Conservation (phyloP, 805 yeast species). For the Candida anglica region DNA sequence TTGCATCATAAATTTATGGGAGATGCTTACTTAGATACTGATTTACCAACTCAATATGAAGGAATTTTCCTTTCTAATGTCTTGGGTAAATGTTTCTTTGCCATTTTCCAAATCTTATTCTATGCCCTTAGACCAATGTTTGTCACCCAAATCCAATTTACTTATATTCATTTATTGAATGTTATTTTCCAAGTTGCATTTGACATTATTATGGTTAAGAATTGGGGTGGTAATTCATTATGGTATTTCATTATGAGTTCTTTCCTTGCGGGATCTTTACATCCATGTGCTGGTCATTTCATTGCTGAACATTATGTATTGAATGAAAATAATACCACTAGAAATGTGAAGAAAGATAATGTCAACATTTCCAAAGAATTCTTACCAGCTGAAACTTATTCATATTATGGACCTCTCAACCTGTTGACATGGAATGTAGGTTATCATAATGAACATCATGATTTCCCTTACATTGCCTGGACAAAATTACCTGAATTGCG, state of each 20-base stretch:
- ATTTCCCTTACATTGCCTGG: slow-evolving; percentile 94
- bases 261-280: slow-evolving; percentile 85
- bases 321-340: slow-evolving; percentile 47
- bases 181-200: slow-evolving; percentile 54
- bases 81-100: slow-evolving; percentile 85
- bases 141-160: slow-evolving; percentile 69
- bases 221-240: slow-evolving; percentile 63
- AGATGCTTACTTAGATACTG: slow-evolving; percentile 79
- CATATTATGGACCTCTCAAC: slow-evolving; percentile 82
- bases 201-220: slow-evolving; percentile 53
- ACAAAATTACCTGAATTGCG: slow-evolving; percentile 64
- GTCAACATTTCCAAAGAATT: slow-evolving; percentile 24
- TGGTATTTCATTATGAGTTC: slow-evolving; percentile 70
- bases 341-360: slow-evolving; percentile 13
- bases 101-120: slow-evolving; percentile 83
- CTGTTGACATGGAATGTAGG: slow-evolving; percentile 89
- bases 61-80: slow-evolving; percentile 70
- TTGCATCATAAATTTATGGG: slow-evolving; percentile 89
- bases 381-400: slow-evolving; percentile 74
- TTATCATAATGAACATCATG: slow-evolving; percentile 92
- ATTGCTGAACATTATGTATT: slow-evolving; percentile 90
- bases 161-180: slow-evolving; percentile 71
- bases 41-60: slow-evolving; percentile 78
- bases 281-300: slow-evolving; percentile 94
- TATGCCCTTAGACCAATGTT: slow-evolving; percentile 91